Base-by-base conservation (phyloP, 495 filamentous ascomycete species). In the Umbilicaria muhlenbergii region DNA sequence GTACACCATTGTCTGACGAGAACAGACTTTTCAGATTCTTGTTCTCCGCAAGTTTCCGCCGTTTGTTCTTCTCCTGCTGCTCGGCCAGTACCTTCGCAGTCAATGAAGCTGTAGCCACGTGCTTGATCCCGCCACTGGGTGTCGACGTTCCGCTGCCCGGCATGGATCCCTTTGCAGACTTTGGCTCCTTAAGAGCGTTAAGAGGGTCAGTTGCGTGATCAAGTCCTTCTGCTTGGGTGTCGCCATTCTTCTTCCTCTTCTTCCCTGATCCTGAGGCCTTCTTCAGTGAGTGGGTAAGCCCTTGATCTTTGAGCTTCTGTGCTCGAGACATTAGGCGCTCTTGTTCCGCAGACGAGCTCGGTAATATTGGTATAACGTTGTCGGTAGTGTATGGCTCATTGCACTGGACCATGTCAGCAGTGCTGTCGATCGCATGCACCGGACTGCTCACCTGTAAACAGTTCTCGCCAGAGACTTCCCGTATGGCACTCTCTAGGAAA, bases 201-300 rank as follows among this genome's bases (percentile, higher is more conserved):
- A 38, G 1, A 33, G 19, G 3, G 50, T 59, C 51, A 48, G 62
- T 47, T 13, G 36, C 31, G 21, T 46, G 32, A 15, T 51, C 42
- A 55, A 57, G n/a, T 44, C 54, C 46, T 55, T 46, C 54, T 43
- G 55, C 46, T 13, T 34, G 24, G 16, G 21, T 34, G 31, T 34
- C 35, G 36, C 36, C 2, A 32, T 28, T 36, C 43, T 48, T 24
- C 64, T 83, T 76, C 54, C 78, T 77, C 43, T 77, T 66, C 67
- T 92, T 95, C 58, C 87, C 76, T 11, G 65, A 65, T 13, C 74
- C 74, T 1, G 72, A 58, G 0, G 68, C 75, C 55, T 93, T 94
- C 66, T 95, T 99, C 34, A 96, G 63, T 7, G 81, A 83, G 57
- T 99, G 91, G 14, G 89, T 74, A 2, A 95, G 67, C 4, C 83